phyloP scores from a whole-genome alignment of 805 yeast species.

The Maudiozyma barnettii region DNA sequence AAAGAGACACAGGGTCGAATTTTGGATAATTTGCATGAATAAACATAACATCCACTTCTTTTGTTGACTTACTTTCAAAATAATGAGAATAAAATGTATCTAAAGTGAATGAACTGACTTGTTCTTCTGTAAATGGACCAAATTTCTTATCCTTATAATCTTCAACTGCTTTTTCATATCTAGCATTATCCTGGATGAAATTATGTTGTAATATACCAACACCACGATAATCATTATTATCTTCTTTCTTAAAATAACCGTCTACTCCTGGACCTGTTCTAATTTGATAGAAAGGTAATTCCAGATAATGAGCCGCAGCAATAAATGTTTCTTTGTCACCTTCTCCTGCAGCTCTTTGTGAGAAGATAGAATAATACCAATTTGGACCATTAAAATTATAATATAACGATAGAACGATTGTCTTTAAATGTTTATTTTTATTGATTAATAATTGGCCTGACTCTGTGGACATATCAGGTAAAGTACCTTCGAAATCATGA shows the following conservation, averaged over 20 bases:
- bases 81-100: constrained; percentile 6
- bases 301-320: constrained; percentile 47
- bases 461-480: constrained; percentile 65
- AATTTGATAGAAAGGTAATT: constrained; percentile 42
- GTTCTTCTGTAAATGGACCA: constrained; percentile 2
- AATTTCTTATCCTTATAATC: constrained; percentile 4
- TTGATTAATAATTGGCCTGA: constrained; percentile 63
- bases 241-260: constrained; percentile 28
- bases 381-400: constrained; percentile 61
- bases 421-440: constrained; percentile 47
- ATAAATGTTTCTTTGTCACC: constrained; percentile 74
- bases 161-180: constrained; percentile 10
- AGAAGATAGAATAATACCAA: constrained; percentile 56
- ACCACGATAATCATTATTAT: constrained; percentile 39
- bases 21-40: constrained; percentile 36
- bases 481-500: constrained; percentile 53
- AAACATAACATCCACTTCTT: constrained; percentile 24
- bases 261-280: constrained; percentile 29
- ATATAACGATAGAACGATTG: constrained; percentile 51
- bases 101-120: constrained; percentile 1
- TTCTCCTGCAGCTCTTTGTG: constrained; percentile 71
- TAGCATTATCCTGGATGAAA: constrained; percentile 49
- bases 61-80: constrained; percentile 1
- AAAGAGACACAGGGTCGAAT: constrained; percentile 28
- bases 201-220: constrained; percentile 71